These are phyloP conservation scores for Lophiotrema nucula DNA, from an alignment of 495 filamentous ascomycete species.

Conservation along the genomic window DNA sequence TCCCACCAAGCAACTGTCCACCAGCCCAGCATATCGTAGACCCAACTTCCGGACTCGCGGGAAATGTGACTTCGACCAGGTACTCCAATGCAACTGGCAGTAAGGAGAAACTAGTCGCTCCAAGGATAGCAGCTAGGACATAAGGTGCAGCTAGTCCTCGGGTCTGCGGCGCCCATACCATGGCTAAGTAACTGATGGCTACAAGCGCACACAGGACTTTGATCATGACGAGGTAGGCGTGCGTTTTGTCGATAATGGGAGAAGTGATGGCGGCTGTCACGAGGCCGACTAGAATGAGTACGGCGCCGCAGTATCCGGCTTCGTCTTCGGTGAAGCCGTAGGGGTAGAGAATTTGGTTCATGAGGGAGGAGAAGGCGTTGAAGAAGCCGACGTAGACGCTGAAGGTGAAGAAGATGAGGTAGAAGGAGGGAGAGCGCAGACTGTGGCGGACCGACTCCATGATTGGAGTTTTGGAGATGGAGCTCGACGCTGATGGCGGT, in stretches of 20 bases:
- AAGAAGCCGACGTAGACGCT: conserved; percentile 86
- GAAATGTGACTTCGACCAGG: conserved; percentile 80
- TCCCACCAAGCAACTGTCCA: conserved; percentile 73
- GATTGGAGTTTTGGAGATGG: conserved; percentile 52
- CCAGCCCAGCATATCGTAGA: conserved; percentile 80
- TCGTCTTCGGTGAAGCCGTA: conserved; percentile 77
- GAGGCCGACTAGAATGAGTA: conserved; percentile 89
- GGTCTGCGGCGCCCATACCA: conserved; percentile 78
- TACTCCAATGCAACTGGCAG: conserved; percentile 85
- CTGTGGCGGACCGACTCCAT: conserved; percentile 42
- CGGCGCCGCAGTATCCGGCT: conserved; percentile 83
- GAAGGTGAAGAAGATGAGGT: conserved; percentile 74
- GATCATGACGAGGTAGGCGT: conserved; percentile 73
- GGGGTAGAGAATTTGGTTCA: conserved; percentile 86
- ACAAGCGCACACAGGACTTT: conserved; percentile 74
- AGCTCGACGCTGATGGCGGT: conserved; percentile 51
- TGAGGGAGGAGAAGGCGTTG: conserved; percentile 82
- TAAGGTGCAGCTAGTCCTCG: conserved; percentile 68
- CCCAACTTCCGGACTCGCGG: conserved; percentile 83
- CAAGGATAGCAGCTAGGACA: conserved; percentile 64
- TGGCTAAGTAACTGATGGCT: conserved; percentile 66
- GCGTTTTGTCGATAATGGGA: conserved; percentile 81
- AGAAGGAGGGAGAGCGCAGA: conserved; percentile 61
- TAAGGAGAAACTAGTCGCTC: conserved; percentile 75
- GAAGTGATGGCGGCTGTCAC: conserved; percentile 69